These are phyloP conservation scores for Poa pratensis DNA, from an alignment of 176 grass and related monocot species.

Conservation along the genomic window DNA sequence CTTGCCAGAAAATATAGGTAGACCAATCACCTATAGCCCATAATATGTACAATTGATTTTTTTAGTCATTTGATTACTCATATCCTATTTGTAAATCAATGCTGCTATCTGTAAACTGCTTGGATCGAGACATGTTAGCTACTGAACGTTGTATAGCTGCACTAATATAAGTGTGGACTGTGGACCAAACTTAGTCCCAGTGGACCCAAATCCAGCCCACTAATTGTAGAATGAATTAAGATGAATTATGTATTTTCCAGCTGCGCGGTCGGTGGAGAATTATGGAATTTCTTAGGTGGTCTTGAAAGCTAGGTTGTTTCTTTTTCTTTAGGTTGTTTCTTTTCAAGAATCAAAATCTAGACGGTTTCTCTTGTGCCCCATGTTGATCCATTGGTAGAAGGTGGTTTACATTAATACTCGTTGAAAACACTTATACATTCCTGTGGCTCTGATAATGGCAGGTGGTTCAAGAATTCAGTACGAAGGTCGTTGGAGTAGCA, in stretches of 20 bases:
- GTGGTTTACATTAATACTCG: background rate
- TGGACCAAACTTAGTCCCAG: background rate
- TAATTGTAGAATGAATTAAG: constrained; percentile 13
- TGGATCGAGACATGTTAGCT: constrained; percentile 23
- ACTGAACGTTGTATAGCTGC: constrained; percentile 3
- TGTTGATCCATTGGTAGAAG: background rate
- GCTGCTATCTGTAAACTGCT: constrained; percentile 36
- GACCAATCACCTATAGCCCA: background rate
- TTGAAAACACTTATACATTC: background rate
- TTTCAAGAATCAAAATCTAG: background rate
- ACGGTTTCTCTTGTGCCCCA: background rate
- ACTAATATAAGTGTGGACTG: constrained; percentile 20
- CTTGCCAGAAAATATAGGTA: background rate
- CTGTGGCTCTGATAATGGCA: constrained; percentile 38
- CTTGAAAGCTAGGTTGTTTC: background rate
- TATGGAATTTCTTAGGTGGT: constrained; percentile 6
- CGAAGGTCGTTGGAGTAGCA: constrained; percentile 25
- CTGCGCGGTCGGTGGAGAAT: background rate
- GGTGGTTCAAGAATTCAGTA: constrained; percentile 83
- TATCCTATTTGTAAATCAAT: constrained; percentile 35
- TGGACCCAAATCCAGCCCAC: constrained; percentile 31
- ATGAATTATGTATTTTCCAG: constrained; percentile 17
- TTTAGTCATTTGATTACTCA: background rate
- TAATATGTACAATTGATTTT: background rate
- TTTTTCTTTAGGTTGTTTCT: background rate